A percentile compares a stretch with the other conserved stretches of the same genome.
Evolutionary conservation across 148 eudicot species (phyloP).

Genomic region (Fallopia convolvulus): DNA sequence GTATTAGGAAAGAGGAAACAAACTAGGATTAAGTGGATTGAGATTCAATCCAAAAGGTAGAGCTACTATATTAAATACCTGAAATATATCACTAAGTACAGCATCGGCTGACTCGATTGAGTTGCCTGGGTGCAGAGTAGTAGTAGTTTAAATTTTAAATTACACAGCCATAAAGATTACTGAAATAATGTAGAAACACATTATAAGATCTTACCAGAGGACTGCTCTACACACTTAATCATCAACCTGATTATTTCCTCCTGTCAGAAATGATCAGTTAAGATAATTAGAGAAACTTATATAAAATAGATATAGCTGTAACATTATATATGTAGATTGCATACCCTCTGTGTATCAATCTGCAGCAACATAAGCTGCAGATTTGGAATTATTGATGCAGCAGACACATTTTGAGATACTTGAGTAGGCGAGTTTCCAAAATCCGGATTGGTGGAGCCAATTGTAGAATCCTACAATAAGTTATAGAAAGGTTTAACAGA

Average conservation of each 20-base stretch:
- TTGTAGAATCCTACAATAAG: not conserved
- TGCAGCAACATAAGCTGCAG: constrained; percentile 12
- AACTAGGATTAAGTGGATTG: not conserved
- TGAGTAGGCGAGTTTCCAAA: constrained; percentile 5
- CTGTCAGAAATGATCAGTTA: not conserved
- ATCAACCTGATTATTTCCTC: constrained; percentile 13
- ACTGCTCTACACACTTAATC: constrained; percentile 7
- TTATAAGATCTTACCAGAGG: constrained; percentile 3
- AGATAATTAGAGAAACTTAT: not conserved
- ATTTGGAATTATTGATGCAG: not conserved
- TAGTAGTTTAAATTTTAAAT: too few species aligned
- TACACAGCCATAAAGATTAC: not conserved
- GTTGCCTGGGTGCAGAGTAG: too few species aligned
- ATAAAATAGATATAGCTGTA: not conserved
- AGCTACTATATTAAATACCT: constrained; percentile 4
- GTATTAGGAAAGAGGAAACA: too few species aligned
- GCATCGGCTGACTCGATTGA: not conserved
- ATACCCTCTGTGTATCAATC: constrained; percentile 7
- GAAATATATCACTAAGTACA: not conserved
- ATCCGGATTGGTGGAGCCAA: not conserved
- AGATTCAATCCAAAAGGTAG: not conserved
- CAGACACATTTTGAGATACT: constrained; percentile 3
- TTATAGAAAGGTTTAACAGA: not conserved
- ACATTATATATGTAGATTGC: not conserved
- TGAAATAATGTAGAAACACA: not conserved